Base-by-base conservation (phyloP, 2,329 filamentous ascomycete species). In the Aspergillus pseudotamarii region DNA sequence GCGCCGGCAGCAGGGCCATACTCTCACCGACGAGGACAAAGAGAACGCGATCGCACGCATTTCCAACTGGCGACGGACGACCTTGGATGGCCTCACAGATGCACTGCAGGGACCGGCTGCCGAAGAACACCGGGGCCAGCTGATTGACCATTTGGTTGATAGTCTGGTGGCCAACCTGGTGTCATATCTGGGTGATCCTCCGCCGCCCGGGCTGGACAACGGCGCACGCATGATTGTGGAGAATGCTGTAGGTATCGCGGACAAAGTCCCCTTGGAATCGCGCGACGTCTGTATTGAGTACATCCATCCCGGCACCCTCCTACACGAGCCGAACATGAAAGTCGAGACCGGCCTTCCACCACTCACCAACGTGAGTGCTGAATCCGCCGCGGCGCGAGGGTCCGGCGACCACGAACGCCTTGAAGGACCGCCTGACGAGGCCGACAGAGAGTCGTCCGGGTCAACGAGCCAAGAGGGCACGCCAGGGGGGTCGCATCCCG, bases 171-270 rank as follows among this genome's bases (percentile, higher is more conserved):
- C 86, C 5, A 88, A 86, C 34, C 80, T 99, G 38, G 88, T 89
- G 64, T 88, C 90, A 72, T 89, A 92, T 72, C 83, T 98, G 56
- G 85, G 88, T 61, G 90, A 92, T 12, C 92, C 93, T 1, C 86
- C 92, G 0, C 92, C 93, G 0, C 80, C 89, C 1, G 94, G 93
- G 10, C 85, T 98, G n/a, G 90, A 94, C 68, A 93, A 92, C 58
- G 93, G 92, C 66, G 91, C 94, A 2, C 89, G 90, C 60, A 96
- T 95, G 89, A 98, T 99, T 75, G 86, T 97, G 60, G 94, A 97
- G 78, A 85, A 98, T 57, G 93, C 94, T 0, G 86, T 98, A 34
- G 90, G 89, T 64, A 93, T 99, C 67, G 88, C 92, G 0, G 87
- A 90, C 63, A 96, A 97, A 75, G 81, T 98, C 53, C 94, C 95